These are phyloP conservation scores for Chalciporus pseudorubinellus DNA, from an alignment of 768 basidiomycete genomes.

Conservation along the genomic window DNA sequence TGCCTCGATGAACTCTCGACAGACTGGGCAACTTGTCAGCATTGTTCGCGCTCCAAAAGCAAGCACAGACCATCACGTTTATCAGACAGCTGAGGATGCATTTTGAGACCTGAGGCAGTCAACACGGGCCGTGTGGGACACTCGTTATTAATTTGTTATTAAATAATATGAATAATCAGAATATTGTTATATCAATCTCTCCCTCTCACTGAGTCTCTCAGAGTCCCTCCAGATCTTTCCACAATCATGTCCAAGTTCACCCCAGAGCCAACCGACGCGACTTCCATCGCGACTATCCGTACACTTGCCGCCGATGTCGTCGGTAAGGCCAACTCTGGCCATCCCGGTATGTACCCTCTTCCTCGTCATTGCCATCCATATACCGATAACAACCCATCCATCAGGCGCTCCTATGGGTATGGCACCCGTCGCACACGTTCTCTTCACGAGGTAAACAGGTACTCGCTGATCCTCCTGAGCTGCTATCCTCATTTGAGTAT, in stretches of 20 bases:
- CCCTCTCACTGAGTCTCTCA: no score
- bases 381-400: not conserved
- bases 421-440: conserved; percentile 79
- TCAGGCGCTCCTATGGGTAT: conserved; percentile 92
- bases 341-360: conserved; percentile 59
- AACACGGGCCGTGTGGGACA: no score
- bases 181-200: conserved; percentile 11
- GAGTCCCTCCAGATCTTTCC: no score
- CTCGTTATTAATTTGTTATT: no score
- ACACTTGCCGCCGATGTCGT: conserved; percentile 75
- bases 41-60: not conserved
- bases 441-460: conserved; percentile 63
- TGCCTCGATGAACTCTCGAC: conserved; percentile 75
- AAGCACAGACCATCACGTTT: conserved; percentile 49
- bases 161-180: no score
- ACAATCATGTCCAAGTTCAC: conserved; percentile 41
- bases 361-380: conserved; percentile 1
- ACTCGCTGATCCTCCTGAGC: not conserved
- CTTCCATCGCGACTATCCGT: conserved; percentile 70
- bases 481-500: not conserved
- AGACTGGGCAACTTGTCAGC: conserved; percentile 42
- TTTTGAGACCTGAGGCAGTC: no score
- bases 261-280: conserved; percentile 45
- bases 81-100: conserved; percentile 75
- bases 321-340: conserved; percentile 89